Base-by-base conservation (phyloP, 73 alveolate species). In the Symbiodinium natans region DNA sequence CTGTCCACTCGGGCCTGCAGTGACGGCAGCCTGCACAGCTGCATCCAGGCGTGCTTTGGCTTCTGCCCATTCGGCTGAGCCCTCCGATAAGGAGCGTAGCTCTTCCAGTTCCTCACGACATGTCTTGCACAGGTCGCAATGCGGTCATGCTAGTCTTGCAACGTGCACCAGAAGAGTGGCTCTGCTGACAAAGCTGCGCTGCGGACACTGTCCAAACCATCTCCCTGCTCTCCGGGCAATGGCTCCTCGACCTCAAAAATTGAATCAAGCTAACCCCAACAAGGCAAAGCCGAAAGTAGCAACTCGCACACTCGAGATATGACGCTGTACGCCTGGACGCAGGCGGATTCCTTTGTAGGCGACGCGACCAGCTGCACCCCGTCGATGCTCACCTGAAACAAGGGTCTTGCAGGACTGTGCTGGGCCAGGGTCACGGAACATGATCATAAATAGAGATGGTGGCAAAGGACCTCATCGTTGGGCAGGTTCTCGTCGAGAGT, bases 1-100 rank as follows among this genome's bases (percentile, higher is more conserved):
- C n/a, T n/a, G n/a, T n/a, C n/a, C n/a, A n/a, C n/a, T n/a, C n/a
- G 0, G 77, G 77, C 77, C 77, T 63, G 77, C 34, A 15, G 77
- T 63, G 77, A 27, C 34, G 31, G 77, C 34, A 63, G 77, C 77
- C 77, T 63, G 77, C 77, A 63, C 77, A 21, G 77, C 77, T 63
- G 77, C 34, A 8, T 63, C 77, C 36, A 63, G 31, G 77, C 77
- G 77, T 11, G 77, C 77, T 63, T 63, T 63, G 15, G 77, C 77
- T 34, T 21, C 77, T 34, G 25, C 77, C 77, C 77, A 63, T 27
- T 63, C 77, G 25, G 34, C 38, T 10, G 77, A 63, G 77, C 77
- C 77, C 34, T 63, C 77, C 34, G 77, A 34, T 27, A 27, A 5
- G 25, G 77, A 23, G 36, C 77, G 34, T 27, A 63, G 9, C 77